Conservation (phyloP, 2,329 filamentous ascomycete genomes). For the Penicillium italicum region DNA sequence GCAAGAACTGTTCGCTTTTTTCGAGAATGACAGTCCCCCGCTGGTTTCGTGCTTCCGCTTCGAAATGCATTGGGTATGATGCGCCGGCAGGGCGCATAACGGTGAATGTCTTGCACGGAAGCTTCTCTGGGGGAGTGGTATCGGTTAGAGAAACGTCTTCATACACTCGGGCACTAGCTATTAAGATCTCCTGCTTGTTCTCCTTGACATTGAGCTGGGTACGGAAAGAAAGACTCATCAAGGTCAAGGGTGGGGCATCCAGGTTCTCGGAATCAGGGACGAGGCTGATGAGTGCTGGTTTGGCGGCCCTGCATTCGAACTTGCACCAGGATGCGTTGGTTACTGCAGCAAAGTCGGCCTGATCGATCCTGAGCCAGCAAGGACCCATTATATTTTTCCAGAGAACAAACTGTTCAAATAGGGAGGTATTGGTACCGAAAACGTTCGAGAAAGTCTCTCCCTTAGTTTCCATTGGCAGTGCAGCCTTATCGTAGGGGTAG, state of each 20-base stretch:
- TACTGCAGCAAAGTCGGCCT: slow-evolving; percentile 75
- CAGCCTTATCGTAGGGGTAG: slow-evolving; percentile 84
- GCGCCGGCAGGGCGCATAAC: slow-evolving; percentile 76
- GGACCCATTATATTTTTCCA: slow-evolving; percentile 99
- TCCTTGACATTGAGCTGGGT: slow-evolving; percentile 85
- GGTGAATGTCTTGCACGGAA: slow-evolving; percentile 88
- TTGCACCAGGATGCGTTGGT: slow-evolving; percentile 98
- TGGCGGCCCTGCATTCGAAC: slow-evolving; percentile 77
- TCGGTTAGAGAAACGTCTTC: slow-evolving; percentile 84
- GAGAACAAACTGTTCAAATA: slow-evolving; percentile 97
- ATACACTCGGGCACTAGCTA: slow-evolving; percentile 88
- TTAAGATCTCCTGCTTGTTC: slow-evolving; percentile 93
- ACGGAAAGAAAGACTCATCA: slow-evolving; percentile 92
- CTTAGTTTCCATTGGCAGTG: slow-evolving; percentile 64
- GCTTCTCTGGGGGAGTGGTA: slow-evolving; percentile 80
- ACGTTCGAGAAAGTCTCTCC: slow-evolving; percentile 92
- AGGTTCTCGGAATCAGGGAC: slow-evolving; percentile 74
- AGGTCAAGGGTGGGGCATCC: slow-evolving; percentile 78
- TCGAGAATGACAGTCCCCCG: slow-evolving; percentile 74
- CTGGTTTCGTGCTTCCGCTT: slow-evolving; percentile 69
- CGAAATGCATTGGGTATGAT: slow-evolving; percentile 82
- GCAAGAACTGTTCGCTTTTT: slow-evolving; percentile 77
- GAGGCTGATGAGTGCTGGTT: slow-evolving; percentile 70
- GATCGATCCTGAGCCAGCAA: slow-evolving; percentile 90
- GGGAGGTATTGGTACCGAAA: slow-evolving; percentile 86